phyloP scores from a whole-genome alignment of 2,329 filamentous ascomycete genomes.

The Claviceps pusilla region DNA sequence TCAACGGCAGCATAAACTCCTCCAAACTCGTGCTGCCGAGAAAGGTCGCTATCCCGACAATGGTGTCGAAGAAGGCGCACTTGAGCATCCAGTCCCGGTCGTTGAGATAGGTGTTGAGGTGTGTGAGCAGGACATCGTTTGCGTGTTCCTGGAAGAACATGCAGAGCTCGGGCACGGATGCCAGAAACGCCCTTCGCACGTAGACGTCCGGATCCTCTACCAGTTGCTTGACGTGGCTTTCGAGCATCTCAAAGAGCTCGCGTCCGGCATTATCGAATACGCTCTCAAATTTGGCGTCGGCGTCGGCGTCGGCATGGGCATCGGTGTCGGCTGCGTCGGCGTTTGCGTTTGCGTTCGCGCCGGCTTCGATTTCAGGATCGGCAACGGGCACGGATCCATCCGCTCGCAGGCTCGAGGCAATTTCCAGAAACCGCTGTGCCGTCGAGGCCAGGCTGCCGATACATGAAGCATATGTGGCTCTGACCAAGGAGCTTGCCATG shows the following conservation, averaged over 20 bases:
- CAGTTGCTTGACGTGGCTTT: slow-evolving; percentile 74
- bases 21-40: slow-evolving; percentile 80
- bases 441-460: slow-evolving; percentile 78
- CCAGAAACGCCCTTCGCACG: slow-evolving; percentile 79
- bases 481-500: slow-evolving; percentile 50
- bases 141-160: slow-evolving; percentile 88
- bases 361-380: slow-evolving; percentile 67
- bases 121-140: slow-evolving; percentile 90
- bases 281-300: slow-evolving; percentile 59
- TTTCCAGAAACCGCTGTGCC: slow-evolving; percentile 71
- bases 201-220: slow-evolving; percentile 75
- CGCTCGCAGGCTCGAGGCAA: slow-evolving; percentile 74
- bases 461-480: slow-evolving; percentile 86
- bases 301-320: slow-evolving; percentile 22
- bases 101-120: slow-evolving; percentile 93
- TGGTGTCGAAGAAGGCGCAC: slow-evolving; percentile 89
- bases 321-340: too few species aligned
- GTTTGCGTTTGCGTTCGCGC: slow-evolving; percentile 12
- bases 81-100: slow-evolving; percentile 94
- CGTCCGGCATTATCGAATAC: slow-evolving; percentile 77
- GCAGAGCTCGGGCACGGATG: slow-evolving; percentile 81
- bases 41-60: slow-evolving; percentile 83
- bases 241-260: slow-evolving; percentile 72
- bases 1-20: slow-evolving; percentile 87
- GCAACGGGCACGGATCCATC: slow-evolving; percentile 66